Conservation (phyloP, 257 asterid genomes). For the Nicotiana paniculata region DNA sequence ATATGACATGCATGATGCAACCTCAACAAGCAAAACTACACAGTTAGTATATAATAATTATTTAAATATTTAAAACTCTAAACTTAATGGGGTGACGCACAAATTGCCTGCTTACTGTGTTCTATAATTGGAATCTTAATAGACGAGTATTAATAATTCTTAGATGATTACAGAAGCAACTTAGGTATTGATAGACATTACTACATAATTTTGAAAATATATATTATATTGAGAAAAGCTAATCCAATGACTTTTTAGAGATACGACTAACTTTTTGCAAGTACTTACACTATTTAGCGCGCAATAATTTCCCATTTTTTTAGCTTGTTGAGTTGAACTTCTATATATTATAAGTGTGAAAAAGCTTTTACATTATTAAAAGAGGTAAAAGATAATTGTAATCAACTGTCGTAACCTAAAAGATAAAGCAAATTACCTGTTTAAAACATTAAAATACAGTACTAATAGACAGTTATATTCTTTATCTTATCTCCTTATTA, state of each 20-base stretch:
- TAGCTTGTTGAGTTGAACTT: too few species aligned
- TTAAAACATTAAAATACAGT: too few species aligned
- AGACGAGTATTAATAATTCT: too few species aligned
- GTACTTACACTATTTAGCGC: not conserved
- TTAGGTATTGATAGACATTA: conserved; percentile 3
- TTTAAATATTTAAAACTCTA: too few species aligned
- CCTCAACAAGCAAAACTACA: too few species aligned
- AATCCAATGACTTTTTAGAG: not conserved
- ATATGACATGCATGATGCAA: too few species aligned
- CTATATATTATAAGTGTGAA: too few species aligned
- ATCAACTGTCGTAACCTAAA: not conserved
- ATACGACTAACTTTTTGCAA: not conserved
- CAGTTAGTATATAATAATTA: too few species aligned
- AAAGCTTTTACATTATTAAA: too few species aligned
- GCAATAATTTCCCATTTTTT: not conserved
- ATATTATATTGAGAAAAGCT: not conserved
- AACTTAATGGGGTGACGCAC: not conserved
- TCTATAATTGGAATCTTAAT: not conserved
- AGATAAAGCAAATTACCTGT: not conserved
- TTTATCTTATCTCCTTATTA: not conserved
- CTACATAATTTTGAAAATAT: not conserved
- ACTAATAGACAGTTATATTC: too few species aligned
- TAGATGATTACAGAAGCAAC: not conserved
- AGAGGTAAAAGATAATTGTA: not conserved
- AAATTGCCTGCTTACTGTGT: not conserved